Conservation (phyloP, 805 yeast species). For the Lipomyces chichibuensis region DNA sequence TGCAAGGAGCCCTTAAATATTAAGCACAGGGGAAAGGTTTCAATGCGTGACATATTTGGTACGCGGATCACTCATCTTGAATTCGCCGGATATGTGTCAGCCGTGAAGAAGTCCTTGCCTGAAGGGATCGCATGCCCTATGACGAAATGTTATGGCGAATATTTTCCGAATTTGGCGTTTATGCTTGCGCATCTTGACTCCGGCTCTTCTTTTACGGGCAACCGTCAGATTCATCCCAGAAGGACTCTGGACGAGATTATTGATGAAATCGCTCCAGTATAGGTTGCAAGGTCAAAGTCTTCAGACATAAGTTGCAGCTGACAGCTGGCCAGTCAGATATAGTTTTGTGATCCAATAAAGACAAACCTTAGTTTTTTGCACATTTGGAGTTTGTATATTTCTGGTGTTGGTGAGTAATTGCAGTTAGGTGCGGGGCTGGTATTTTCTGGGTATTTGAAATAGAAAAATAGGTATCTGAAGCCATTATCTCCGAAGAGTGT, state of each 20-base stretch:
- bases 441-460: not conserved
- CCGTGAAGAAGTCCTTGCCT: slow-evolving; percentile 17
- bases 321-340: not conserved
- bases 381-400: not conserved
- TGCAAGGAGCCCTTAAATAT: not conserved
- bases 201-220: not conserved
- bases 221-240: not conserved
- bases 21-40: not conserved
- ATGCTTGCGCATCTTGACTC: not conserved
- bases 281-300: not conserved
- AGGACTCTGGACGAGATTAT: not conserved
- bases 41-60: slow-evolving; percentile 22
- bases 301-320: not conserved
- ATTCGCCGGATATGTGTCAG: slow-evolving; percentile 18
- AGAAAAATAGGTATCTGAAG: not conserved
- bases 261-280: too few relatives aligned
- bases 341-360: not conserved
- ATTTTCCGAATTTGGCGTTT: slow-evolving; percentile 15
- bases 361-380: not conserved
- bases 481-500: not conserved
- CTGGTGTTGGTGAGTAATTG: not conserved
- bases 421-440: not conserved
- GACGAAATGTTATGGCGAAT: slow-evolving; percentile 19
- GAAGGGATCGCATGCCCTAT: slow-evolving; percentile 16
- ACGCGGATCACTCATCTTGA: slow-evolving; percentile 3